Percentiles rank a stretch among this genome's conserved stretches.
Evolutionary conservation across 176 grass and related monocot genomes (phyloP).

Genomic region (Thinopyrum elongatum): DNA sequence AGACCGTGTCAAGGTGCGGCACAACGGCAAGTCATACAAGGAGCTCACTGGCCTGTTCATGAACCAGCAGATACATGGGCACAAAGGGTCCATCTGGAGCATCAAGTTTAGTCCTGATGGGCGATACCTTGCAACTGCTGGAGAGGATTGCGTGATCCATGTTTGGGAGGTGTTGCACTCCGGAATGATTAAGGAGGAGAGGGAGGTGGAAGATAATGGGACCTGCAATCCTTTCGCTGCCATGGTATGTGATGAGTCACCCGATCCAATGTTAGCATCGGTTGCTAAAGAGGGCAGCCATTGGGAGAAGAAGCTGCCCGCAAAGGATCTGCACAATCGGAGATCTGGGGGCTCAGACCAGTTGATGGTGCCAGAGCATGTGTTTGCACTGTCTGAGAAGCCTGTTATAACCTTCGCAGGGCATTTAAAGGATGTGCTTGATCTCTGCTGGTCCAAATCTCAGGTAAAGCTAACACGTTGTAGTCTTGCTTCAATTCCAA

Average conservation of each 20-base stretch:
- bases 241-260: conserved; percentile 45
- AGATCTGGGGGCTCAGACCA: conserved; percentile 51
- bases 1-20: conserved; percentile 63
- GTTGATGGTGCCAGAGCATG: conserved; percentile 71
- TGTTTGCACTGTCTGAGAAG: conserved; percentile 89
- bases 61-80: conserved; percentile 86
- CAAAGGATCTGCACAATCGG: conserved; percentile 32
- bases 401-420: conserved; percentile 88
- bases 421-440: conserved; percentile 82
- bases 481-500: conserved; percentile 22
- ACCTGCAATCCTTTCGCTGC: conserved; percentile 44
- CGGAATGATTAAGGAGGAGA: conserved; percentile 42
- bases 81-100: conserved; percentile 88
- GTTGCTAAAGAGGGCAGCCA: conserved; percentile 33
- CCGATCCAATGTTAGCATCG: conserved; percentile 21
- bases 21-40: conserved; percentile 73
- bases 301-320: conserved; percentile 63
- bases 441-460: conserved; percentile 98
- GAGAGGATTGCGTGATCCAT: conserved; percentile 88
- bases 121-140: conserved; percentile 76
- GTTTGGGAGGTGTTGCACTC: conserved; percentile 87
- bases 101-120: conserved; percentile 94
- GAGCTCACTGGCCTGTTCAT: conserved; percentile 79
- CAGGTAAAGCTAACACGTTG: conserved; percentile 50
- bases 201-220: conserved; percentile 42